A percentile compares a stretch with the other conserved stretches of the same genome.
phyloP scores from a whole-genome alignment of 441 rosid genomes.

The Adansonia rubrostipa region DNA sequence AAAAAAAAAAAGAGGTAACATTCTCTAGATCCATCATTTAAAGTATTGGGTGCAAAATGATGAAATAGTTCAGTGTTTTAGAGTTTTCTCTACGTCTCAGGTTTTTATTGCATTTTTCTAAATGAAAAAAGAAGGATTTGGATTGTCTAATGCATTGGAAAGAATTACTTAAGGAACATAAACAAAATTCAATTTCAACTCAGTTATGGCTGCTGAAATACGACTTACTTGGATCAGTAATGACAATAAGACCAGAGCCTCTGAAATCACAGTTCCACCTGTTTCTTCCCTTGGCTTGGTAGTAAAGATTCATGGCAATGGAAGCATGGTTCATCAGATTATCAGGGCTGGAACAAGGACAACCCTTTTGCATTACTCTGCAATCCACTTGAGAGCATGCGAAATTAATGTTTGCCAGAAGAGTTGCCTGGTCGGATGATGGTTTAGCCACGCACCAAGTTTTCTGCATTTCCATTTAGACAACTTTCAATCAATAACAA shows the following conservation, averaged over 20 bases:
- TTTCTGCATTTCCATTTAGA: slow-evolving; percentile 42
- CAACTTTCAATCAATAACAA: not conserved
- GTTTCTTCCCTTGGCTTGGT: slow-evolving; percentile 69
- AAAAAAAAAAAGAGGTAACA: not conserved
- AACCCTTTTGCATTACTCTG: slow-evolving; percentile 49
- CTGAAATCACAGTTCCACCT: slow-evolving; percentile 76
- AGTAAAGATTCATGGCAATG: slow-evolving; percentile 78
- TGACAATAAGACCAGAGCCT: slow-evolving; percentile 63
- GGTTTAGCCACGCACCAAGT: slow-evolving; percentile 90
- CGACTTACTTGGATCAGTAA: slow-evolving; percentile 68
- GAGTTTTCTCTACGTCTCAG: not conserved
- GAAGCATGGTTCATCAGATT: slow-evolving; percentile 73
- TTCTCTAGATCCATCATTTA: slow-evolving; percentile 10
- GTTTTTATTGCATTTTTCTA: not conserved
- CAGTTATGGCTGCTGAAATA: not conserved
- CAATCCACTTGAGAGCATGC: slow-evolving; percentile 76
- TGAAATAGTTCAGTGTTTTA: not conserved
- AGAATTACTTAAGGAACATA: not conserved
- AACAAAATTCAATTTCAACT: not conserved
- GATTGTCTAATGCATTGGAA: not conserved
- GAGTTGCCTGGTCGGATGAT: slow-evolving; percentile 60
- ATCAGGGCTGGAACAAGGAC: slow-evolving; percentile 61
- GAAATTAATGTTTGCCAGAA: slow-evolving; percentile 57
- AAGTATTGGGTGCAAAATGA: not conserved
- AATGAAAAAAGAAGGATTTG: not conserved